A percentile compares a stretch with the other conserved stretches of the same genome.
Evolutionary conservation across 1,284 basidiomycete genomes (phyloP).

Genomic region (Leccinum subrobustum): DNA sequence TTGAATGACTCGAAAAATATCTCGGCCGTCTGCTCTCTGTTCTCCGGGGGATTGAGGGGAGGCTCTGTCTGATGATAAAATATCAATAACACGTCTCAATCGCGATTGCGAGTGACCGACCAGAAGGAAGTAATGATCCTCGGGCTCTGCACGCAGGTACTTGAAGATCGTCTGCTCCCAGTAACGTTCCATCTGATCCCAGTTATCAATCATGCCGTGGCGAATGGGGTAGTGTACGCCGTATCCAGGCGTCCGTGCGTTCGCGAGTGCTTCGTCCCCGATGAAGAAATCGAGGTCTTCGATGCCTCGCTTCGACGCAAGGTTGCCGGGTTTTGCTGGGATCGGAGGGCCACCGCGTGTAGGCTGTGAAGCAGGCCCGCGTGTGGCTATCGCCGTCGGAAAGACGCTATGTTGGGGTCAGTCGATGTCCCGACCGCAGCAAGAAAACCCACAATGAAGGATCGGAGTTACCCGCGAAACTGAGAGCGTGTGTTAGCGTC

Average conservation of each 20-base stretch:
- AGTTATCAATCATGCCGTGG: conserved; percentile 99
- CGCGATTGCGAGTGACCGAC: conserved; percentile 48
- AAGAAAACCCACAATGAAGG: background rate
- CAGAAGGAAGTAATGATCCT: conserved; percentile 97
- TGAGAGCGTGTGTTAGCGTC: conserved; percentile 35
- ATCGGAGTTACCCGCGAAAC: conserved; percentile 75
- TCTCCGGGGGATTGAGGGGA: conserved; percentile 97
- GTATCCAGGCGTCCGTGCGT: conserved; percentile 89
- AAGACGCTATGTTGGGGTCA: conserved; percentile 63
- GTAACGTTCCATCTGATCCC: conserved; percentile 99
- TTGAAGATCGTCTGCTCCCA: conserved; percentile 99
- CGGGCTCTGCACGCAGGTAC: conserved; percentile 96
- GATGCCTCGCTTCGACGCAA: conserved; percentile 95
- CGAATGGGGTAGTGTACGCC: conserved; percentile 96
- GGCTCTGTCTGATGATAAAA: conserved; percentile 80
- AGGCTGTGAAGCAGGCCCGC: conserved; percentile 63
- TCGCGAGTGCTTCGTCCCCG: conserved; percentile 95
- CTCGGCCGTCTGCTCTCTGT: conserved; percentile 98
- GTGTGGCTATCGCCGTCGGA: conserved; percentile 92
- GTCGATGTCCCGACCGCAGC: conserved; percentile 1
- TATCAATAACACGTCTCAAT: conserved; percentile 4
- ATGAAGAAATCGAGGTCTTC: conserved; percentile 99
- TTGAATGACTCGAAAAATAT: conserved; percentile 99
- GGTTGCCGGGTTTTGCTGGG: conserved; percentile 85
- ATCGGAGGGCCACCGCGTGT: conserved; percentile 68